Evolutionary conservation across 1,284 basidiomycete genomes (phyloP), one percentile per base, ranked within the genome.

Genomic region (Jaminaea rosea): DNA sequence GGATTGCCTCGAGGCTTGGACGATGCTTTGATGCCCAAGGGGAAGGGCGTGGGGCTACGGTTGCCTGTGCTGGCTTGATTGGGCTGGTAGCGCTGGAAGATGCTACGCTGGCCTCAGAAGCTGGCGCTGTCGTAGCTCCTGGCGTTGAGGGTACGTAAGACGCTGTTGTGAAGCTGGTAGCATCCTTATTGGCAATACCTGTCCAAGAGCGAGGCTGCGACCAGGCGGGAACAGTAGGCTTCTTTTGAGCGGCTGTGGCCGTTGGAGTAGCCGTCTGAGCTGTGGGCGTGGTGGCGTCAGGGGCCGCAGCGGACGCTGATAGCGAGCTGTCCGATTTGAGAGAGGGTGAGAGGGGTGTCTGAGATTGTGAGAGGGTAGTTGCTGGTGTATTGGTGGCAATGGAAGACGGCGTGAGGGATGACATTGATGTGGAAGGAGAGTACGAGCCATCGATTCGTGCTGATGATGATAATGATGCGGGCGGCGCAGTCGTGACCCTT

Each of bases 261-360:
- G 28, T 26, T 41, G 7, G 54, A 51, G 32, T 53, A 51, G 31
- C 49, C 31, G 31, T 48, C 53, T 13, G 58, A n/a, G n/a, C n/a
- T n/a, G n/a, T 45, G 10, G 53, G 46, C 45, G 54, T 60, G 26
- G 58, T 62, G 1, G 58, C 55, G 36, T 60, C 56, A n/a, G 61
- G 56, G 44, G 59, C 52, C 3, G 53, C 41, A 7, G 61, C 59
- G 26, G 59, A 29, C 34, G 28, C 23, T 23, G 17, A 46, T 26
- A 19, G 28, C 21, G 45, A 10, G 11, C n/a, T 15, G 42, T 45
- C 42, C n/a, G 24, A 45, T 21, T 45, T 45, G 42, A 45, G 42
- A 21, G 29, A 45, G 47, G 19, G 34, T 47, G 42, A 46, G n/a
- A 19, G 47, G 29, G 44, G 41, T 6, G 26, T 26, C 44, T 44